A percentile compares a stretch with the other conserved stretches of the same genome.
Conservation (phyloP, 2,329 filamentous ascomycete species). For the Volutella citrinella region DNA sequence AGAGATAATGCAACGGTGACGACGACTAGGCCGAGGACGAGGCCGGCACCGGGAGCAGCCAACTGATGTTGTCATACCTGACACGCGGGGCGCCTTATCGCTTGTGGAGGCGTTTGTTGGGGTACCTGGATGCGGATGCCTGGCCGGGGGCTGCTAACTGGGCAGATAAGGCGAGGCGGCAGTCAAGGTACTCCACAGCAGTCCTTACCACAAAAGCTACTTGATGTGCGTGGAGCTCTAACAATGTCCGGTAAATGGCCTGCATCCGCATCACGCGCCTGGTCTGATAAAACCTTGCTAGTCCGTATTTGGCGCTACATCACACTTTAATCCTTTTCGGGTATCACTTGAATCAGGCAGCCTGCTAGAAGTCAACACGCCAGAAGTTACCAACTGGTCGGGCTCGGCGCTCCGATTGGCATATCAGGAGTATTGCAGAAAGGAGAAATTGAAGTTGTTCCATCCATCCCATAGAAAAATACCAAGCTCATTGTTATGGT, state of each 20-base stretch:
- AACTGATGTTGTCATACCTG: conserved; percentile 26
- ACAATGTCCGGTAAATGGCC: background rate
- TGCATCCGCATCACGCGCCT: no score
- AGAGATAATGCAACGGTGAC: conserved; percentile 6
- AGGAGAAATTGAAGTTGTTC: no score
- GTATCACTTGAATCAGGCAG: no score
- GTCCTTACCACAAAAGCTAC: conserved; percentile 1
- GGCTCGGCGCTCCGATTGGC: no score
- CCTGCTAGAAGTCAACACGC: no score
- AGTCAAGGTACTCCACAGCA: conserved; percentile 5
- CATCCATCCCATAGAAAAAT: no score
- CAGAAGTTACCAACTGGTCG: no score
- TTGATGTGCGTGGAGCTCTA: background rate
- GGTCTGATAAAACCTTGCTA: no score
- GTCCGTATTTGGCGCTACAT: no score
- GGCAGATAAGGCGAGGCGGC: background rate
- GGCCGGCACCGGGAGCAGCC: conserved; percentile 17
- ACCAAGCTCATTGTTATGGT: no score
- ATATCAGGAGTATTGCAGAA: no score
- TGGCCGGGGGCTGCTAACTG: conserved; percentile 9
- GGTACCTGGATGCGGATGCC: conserved; percentile 5
- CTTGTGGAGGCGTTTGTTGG: conserved; percentile 12
- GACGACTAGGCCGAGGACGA: conserved; percentile 13
- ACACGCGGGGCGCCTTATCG: conserved; percentile 25
- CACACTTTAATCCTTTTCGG: no score